Evolutionary conservation across 2,329 filamentous ascomycete species (phyloP).

Genomic region (Penicillium palitans): DNA sequence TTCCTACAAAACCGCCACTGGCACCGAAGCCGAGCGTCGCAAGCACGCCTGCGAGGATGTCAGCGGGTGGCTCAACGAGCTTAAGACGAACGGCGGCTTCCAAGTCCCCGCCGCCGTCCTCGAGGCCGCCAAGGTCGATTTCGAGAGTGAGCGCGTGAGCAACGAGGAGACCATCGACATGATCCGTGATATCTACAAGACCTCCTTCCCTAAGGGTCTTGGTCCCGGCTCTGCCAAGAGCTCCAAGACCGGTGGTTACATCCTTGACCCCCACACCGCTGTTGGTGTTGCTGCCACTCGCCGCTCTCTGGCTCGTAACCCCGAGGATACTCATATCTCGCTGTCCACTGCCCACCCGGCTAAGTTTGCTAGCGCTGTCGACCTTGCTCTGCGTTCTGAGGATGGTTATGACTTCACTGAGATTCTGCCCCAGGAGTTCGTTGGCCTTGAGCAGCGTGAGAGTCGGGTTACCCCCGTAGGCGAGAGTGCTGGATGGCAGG

Average conservation of each 20-base stretch:
- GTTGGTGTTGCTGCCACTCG: slow-evolving; percentile 78
- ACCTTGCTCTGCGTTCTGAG: slow-evolving; percentile 70
- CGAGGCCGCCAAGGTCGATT: slow-evolving; percentile 67
- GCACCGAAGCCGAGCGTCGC: slow-evolving; percentile 47
- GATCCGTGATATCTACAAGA: slow-evolving; percentile 58
- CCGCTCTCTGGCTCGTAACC: slow-evolving; percentile 62
- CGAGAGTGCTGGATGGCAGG: neutral
- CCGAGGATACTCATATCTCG: slow-evolving; percentile 67
- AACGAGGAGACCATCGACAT: slow-evolving; percentile 67
- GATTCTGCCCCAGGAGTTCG: slow-evolving; percentile 78
- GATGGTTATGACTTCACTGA: slow-evolving; percentile 74
- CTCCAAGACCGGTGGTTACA: slow-evolving; percentile 62
- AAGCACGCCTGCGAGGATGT: slow-evolving; percentile 70
- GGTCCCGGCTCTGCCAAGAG: slow-evolving; percentile 33
- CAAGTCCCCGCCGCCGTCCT: slow-evolving; percentile 74
- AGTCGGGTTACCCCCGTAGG: neutral
- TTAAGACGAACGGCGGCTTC: slow-evolving; percentile 82
- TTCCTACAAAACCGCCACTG: slow-evolving; percentile 63
- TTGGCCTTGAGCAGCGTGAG: slow-evolving; percentile 68
- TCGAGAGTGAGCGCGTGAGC: slow-evolving; percentile 73
- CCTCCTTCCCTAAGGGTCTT: slow-evolving; percentile 54
- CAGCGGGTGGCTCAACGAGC: slow-evolving; percentile 70
- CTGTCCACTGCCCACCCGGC: slow-evolving; percentile 93
- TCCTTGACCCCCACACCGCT: slow-evolving; percentile 90
- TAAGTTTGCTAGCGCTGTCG: slow-evolving; percentile 87